A percentile compares a stretch with the other conserved stretches of the same genome.
Evolutionary conservation across 2,329 filamentous ascomycete species (phyloP).

Genomic region (Teratosphaeria gauchensis): DNA sequence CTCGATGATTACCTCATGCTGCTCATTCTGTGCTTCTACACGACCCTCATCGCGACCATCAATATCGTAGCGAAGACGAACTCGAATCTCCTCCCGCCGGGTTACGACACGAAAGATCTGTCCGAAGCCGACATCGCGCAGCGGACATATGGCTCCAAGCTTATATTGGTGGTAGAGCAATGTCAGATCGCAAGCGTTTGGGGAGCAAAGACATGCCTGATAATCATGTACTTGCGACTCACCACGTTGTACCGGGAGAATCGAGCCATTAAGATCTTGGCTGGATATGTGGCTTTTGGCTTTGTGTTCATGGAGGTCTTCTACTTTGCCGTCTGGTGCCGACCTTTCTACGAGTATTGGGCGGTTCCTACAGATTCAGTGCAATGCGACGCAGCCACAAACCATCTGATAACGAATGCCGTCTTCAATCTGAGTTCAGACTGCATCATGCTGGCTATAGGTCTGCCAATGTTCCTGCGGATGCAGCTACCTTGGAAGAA

Average conservation of each 20-base stretch:
- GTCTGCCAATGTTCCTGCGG: conserved; percentile 36
- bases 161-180: conserved; percentile 31
- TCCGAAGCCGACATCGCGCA: conserved; percentile 17
- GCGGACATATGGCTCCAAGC: conserved; percentile 27
- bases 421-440: conserved; percentile 39
- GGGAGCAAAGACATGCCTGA: conserved; percentile 29
- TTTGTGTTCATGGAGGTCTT: conserved; percentile 32
- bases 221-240: conserved; percentile 30
- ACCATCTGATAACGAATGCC: conserved; percentile 30
- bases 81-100: conserved; percentile 36
- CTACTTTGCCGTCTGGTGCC: conserved; percentile 32
- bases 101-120: conserved; percentile 35
- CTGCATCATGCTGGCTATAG: conserved; percentile 34
- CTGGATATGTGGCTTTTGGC: conserved; percentile 25
- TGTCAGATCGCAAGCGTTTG: conserved; percentile 29
- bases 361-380: conserved; percentile 19
- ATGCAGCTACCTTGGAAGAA: conserved; percentile 35
- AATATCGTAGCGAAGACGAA: conserved; percentile 33
- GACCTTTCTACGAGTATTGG: conserved; percentile 31
- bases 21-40: conserved; percentile 41
- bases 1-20: conserved; percentile 51
- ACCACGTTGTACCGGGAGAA: conserved; percentile 28
- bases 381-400: conserved; percentile 33
- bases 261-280: conserved; percentile 25
- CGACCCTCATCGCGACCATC: conserved; percentile 39